Evolutionary conservation across 1,139 yeast genomes (phyloP).

Genomic region (Geotrichum australiense): DNA sequence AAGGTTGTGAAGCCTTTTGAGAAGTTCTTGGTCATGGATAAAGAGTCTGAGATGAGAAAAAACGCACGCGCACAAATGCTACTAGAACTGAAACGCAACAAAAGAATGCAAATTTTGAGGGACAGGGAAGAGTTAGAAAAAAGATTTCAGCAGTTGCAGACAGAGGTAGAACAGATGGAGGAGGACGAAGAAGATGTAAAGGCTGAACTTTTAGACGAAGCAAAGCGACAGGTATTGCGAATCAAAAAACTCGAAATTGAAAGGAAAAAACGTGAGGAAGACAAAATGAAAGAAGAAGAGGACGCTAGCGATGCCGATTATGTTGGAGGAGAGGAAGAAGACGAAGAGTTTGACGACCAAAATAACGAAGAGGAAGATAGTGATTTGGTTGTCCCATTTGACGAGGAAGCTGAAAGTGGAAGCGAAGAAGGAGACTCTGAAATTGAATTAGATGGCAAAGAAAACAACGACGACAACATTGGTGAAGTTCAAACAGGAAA

Average conservation of each 20-base stretch:
- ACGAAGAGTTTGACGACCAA: constrained; percentile 23
- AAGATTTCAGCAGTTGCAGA: constrained; percentile 30
- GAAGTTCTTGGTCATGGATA: constrained; percentile 20
- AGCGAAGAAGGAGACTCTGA: constrained; percentile 27
- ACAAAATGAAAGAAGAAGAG: constrained; percentile 24
- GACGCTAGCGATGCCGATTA: constrained; percentile 26
- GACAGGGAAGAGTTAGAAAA: constrained; percentile 27
- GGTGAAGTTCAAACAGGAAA: too few species aligned
- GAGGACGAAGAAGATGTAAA: constrained; percentile 33
- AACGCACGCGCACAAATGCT: constrained; percentile 20
- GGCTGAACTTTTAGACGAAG: constrained; percentile 54
- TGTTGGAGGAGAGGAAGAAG: constrained; percentile 21
- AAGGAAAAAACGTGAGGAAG: constrained; percentile 24
- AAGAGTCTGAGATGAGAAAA: constrained; percentile 10
- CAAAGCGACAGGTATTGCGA: constrained; percentile 34
- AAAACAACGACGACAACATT: constrained; percentile 21
- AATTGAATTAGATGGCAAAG: constrained; percentile 21
- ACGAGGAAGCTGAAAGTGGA: constrained; percentile 26
- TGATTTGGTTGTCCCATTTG: constrained; percentile 12
- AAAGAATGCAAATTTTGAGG: constrained; percentile 30
- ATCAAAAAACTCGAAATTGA: constrained; percentile 31
- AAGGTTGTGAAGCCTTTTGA: constrained; percentile 22
- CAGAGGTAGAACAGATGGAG: constrained; percentile 25
- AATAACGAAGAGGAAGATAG: constrained; percentile 23
- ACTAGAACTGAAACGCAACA: constrained; percentile 23